Conservation (phyloP, 352 stramenopile genomes). For the Pythium apleroticum region DNA sequence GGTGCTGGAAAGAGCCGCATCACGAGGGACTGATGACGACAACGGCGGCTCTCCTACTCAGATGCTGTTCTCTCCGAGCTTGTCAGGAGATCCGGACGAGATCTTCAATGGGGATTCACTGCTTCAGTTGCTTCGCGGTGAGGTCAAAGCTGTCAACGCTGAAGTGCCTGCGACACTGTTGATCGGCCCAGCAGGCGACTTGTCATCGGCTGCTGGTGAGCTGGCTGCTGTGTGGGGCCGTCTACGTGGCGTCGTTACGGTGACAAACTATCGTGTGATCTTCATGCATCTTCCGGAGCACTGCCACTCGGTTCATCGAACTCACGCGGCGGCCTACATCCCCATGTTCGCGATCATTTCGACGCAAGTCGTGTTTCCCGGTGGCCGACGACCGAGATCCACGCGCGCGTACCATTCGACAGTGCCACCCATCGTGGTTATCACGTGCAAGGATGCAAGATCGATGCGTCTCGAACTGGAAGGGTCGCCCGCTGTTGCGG, state of each 20-base stretch:
- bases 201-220: conserved; percentile 35
- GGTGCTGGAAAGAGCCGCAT: background rate
- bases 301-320: conserved; percentile 39
- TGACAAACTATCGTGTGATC: conserved; percentile 82
- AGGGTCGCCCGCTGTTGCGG: conserved; percentile 40
- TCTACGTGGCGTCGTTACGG: conserved; percentile 55
- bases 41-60: background rate
- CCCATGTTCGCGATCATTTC: conserved; percentile 73
- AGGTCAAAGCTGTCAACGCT: conserved; percentile 40
- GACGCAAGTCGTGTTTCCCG: conserved; percentile 57
- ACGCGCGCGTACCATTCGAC: conserved; percentile 52
- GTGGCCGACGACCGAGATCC: conserved; percentile 53
- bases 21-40: background rate
- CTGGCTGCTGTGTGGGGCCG: conserved; percentile 58
- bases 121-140: conserved; percentile 34
- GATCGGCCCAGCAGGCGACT: conserved; percentile 59
- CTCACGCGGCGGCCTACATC: conserved; percentile 57
- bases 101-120: conserved; percentile 8
- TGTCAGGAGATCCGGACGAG: background rate
- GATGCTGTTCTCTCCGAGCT: background rate
- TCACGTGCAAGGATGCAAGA: conserved; percentile 82
- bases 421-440: conserved; percentile 50
- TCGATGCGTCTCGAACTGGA: conserved; percentile 71
- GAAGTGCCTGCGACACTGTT: conserved; percentile 58
- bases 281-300: conserved; percentile 62